Base-by-base conservation (phyloP, 495 filamentous ascomycete genomes). In the Chlorociboria aeruginascens region DNA sequence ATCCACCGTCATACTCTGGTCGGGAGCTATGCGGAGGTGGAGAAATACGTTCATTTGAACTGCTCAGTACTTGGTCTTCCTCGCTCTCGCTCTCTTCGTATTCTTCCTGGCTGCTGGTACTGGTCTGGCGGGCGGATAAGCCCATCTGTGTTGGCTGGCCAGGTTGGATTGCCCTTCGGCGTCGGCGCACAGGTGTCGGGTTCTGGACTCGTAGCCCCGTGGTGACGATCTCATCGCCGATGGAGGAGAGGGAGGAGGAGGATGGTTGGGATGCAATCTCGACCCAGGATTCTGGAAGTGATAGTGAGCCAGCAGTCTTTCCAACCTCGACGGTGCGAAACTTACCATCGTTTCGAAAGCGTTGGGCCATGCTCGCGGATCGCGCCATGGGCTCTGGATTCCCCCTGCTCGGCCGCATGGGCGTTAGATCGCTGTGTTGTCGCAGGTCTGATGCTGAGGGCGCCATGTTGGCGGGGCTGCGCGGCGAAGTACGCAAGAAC, bases 201-300 rank as follows among this genome's bases (percentile, higher is more conserved):
- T 49, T 58, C 53, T 84, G 79, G 33, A 95, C 81, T 20, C 80
- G 78, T 12, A 95, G 76, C 11, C 87, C 86, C 8, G 85, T 89
- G 11, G 84, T 89, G 44, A 93, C 82, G 55, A 94, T 84, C 47
- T 95, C 89, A 44, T 94, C 89, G 49, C 74, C 83, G 43, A 82
- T 81, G 14, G 87, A 94, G 10, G 89, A 95, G n/a, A 92, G 69
- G 11, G 92, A 94, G 8, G 89, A 90, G 11, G 76, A 78, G 1
- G 89, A 95, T 16, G 90, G 87, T 49, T 93, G 86, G 2, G 92
- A 97, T 39, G 85, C 75, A 47, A 98, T 79, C 63, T 98, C 92
- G 60, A 98, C 80, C 92, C 92, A 98, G 1, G 90, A 96, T 66
- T 96, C 92, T 89, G 16, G 31, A 76, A 60, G 57, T 38, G n/a